Percentiles rank a stretch among this genome's conserved stretches.
phyloP scores from a whole-genome alignment of 1,284 basidiomycete genomes.

The Ceratobasidium sp. region DNA sequence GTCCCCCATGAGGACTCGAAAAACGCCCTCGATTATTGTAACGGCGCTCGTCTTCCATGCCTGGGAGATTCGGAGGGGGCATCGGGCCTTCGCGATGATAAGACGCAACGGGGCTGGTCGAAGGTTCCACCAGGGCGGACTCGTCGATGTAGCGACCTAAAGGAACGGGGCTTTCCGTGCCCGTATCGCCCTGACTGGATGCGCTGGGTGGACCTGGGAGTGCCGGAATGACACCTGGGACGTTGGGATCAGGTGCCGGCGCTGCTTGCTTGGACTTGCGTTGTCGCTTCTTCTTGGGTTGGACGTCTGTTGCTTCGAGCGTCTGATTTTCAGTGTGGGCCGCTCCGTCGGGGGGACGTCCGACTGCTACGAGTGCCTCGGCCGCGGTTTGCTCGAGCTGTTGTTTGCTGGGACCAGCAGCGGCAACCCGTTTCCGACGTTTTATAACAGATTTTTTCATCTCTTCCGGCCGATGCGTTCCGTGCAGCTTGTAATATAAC shows the following conservation, averaged over 20 bases:
- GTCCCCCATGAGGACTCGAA: constrained; percentile 42
- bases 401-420: constrained; percentile 61
- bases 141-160: constrained; percentile 44
- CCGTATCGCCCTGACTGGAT: constrained; percentile 41
- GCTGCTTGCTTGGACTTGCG: constrained; percentile 59
- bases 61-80: constrained; percentile 33
- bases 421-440: constrained; percentile 94
- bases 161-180: constrained; percentile 34
- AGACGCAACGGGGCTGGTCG: constrained; percentile 26
- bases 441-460: constrained; percentile 99
- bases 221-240: background rate
- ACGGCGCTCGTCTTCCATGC: constrained; percentile 45
- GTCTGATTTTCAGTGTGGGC: constrained; percentile 47
- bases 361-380: constrained; percentile 83
- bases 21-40: constrained; percentile 42
- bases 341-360: constrained; percentile 62
- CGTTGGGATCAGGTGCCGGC: constrained; percentile 17
- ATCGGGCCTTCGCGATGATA: constrained; percentile 40
- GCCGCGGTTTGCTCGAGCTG: constrained; percentile 87
- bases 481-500: constrained; percentile 98
- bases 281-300: constrained; percentile 50
- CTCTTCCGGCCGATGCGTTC: constrained; percentile 94
- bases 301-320: constrained; percentile 60
- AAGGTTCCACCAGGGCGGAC: constrained; percentile 34
- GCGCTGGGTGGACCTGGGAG: constrained; percentile 39